Base-by-base conservation (phyloP, 75 land plant genomes). In the Cupressus sempervirens region DNA sequence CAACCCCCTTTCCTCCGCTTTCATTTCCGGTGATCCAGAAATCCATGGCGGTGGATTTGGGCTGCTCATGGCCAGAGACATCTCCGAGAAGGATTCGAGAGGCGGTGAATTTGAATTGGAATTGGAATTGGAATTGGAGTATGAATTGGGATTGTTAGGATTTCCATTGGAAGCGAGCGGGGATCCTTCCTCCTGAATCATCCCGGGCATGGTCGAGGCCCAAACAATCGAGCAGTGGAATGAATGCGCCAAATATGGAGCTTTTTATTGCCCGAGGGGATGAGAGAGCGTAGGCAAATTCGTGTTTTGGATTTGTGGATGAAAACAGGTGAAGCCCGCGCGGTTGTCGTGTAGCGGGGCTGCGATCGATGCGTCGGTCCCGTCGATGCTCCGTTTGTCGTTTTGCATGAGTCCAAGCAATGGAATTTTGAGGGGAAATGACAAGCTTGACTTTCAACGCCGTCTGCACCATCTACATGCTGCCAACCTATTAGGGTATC, bases 1-100 rank as follows among this genome's bases (percentile, higher is more conserved):
- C 46, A 97, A 83, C 15, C 99, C 99, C 74, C 99, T 58, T 86
- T 97, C 99, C 84, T 95, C 99, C 11, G 97, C 90, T 23, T 89
- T 90, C n/a, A 93, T 87, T 89, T 94, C 93, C 40, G 82, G 90
- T 26, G 73, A 62, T n/a, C 29, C 70, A 53, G 65, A 15, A 20
- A 4, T 35, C 20, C 62, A 56, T 56, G 62, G 26, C 23, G 18
- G 62, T 1, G 18, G 23, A 18, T 16, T 0, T 36, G 89, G 87
- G 30, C 58, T 87, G 76, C 85, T 83, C 48, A 88, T 89, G 35
- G 91, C 87, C 26, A 82, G 83, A 29, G 96, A 86, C 84, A 91
- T 90, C 84, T 90, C 84, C 16, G 96, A 91, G 86, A 93, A 91
- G 40, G 83, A 84, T 81, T 90, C 93, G 9, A 94, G 94, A 5